Percentiles rank a stretch among this genome's conserved stretches.
Conservation (phyloP, 2,329 filamentous ascomycete genomes). For the Cryoendolithus antarcticus region DNA sequence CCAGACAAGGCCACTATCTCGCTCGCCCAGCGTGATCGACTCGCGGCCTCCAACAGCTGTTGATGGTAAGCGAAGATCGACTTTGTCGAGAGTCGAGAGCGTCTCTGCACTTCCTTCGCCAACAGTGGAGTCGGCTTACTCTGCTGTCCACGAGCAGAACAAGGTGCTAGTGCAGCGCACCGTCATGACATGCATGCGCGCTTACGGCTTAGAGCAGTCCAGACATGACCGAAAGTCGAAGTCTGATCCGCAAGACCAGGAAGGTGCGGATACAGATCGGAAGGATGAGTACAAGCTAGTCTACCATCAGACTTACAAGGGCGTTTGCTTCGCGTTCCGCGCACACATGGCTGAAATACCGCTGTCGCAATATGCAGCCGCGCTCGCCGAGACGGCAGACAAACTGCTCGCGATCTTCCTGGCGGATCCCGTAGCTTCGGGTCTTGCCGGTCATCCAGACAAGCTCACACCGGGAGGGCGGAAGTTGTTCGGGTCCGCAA, state of each 20-base stretch:
- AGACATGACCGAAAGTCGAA: conserved; percentile 18
- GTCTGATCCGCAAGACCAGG: conserved; percentile 6
- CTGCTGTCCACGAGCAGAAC: conserved; percentile 24
- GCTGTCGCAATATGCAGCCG: conserved; percentile 29
- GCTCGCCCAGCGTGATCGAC: conserved; percentile 20
- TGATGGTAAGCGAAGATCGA: conserved; percentile 12
- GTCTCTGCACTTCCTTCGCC: conserved; percentile 4
- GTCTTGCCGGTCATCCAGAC: conserved; percentile 6
- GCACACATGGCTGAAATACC: conserved; percentile 25
- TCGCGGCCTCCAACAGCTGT: conserved; percentile 9
- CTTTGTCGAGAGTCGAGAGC: conserved; percentile 16
- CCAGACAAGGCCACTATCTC: conserved; percentile 15
- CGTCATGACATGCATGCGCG: conserved; percentile 41
- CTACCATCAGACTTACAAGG: conserved; percentile 40
- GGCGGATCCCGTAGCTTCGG: conserved; percentile 27
- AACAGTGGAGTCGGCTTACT: not conserved
- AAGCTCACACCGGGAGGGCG: conserved; percentile 20
- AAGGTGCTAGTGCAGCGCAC: conserved; percentile 38
- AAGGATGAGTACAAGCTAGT: conserved; percentile 39
- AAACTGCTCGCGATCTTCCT: conserved; percentile 35
- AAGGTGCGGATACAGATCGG: conserved; percentile 6
- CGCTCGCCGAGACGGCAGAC: conserved; percentile 36
- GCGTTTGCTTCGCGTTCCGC: conserved; percentile 35
- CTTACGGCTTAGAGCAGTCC: conserved; percentile 36
- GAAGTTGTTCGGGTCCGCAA: conserved; percentile 15